Percentiles rank a stretch among this genome's conserved stretches.
phyloP scores from a whole-genome alignment of 176 grass and related monocot species.

The Musa beccarii region DNA sequence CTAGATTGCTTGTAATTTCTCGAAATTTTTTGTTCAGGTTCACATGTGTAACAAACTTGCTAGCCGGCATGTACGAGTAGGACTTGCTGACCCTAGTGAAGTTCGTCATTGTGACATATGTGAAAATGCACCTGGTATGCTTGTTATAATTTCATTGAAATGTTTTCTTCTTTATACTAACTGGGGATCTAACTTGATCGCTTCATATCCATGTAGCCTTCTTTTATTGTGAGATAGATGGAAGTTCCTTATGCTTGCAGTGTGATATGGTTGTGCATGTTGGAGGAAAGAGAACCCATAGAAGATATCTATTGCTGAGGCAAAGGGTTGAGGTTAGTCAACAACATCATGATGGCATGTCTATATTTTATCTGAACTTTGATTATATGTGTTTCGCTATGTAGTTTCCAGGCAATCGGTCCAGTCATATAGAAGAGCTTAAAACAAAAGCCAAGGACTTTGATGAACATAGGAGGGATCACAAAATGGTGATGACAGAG shows the following conservation, averaged over 20 bases:
- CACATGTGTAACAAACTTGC: conserved; percentile 99
- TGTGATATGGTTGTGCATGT: conserved; percentile 99
- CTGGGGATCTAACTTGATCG: neutral
- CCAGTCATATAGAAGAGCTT: conserved; percentile 45
- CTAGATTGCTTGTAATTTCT: neutral
- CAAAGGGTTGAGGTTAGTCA: conserved; percentile 80
- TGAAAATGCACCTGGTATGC: conserved; percentile 78
- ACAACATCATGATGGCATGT: neutral
- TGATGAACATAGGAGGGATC: conserved; percentile 34
- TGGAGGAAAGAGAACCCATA: conserved; percentile 85
- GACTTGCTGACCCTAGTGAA: conserved; percentile 85
- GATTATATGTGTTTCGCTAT: conserved; percentile 16
- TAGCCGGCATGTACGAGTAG: conserved; percentile 95
- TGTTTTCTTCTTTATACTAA: neutral
- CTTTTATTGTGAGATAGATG: conserved; percentile 99
- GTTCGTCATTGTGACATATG: conserved; percentile 90
- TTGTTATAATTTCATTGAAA: neutral
- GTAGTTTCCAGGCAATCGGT: conserved; percentile 95
- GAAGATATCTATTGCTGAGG: conserved; percentile 84
- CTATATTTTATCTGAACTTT: neutral
- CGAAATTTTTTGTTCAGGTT: conserved; percentile 43
- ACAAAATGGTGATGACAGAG: conserved; percentile 37
- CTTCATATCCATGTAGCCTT: conserved; percentile 54
- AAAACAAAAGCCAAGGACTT: conserved; percentile 46
- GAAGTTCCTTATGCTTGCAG: conserved; percentile 81